Conservation (phyloP, 148 eudicot species). For the Camellia japonica region DNA sequence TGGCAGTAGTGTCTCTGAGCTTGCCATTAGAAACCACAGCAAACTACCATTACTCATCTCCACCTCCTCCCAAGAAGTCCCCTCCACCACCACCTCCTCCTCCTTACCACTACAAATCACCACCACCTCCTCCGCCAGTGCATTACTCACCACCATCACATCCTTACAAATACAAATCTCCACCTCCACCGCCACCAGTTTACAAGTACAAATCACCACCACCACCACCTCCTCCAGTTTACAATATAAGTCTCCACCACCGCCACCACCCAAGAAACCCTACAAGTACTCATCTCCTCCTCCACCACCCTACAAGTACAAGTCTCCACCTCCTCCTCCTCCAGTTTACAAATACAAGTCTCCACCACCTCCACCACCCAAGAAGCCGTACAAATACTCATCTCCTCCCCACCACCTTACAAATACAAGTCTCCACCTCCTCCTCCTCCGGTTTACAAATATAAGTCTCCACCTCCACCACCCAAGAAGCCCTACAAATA, state of each 20-base stretch:
- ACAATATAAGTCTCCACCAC: constrained; percentile 27
- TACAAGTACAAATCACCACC: constrained; percentile 14
- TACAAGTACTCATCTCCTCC: constrained; percentile 44
- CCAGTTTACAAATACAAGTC: constrained; percentile 14
- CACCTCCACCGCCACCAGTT: not conserved
- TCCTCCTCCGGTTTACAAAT: not conserved
- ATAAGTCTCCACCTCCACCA: constrained; percentile 31
- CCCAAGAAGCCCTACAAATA: constrained; percentile 13
- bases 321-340: constrained; percentile 14
- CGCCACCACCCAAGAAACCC: not conserved
- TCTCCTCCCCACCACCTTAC: constrained; percentile 25
- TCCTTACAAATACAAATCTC: not conserved
- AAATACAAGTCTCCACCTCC: constrained; percentile 24
- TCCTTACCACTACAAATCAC: constrained; percentile 23
- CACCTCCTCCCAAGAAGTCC: constrained; percentile 33
- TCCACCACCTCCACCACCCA: constrained; percentile 28
- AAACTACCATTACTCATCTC: constrained; percentile 42
- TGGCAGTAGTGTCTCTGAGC: constrained; percentile 37
- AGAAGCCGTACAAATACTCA: constrained; percentile 25
- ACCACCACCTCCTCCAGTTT: constrained; percentile 33
- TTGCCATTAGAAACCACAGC: constrained; percentile 34
- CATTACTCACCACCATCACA: not conserved
- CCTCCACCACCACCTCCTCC: constrained; percentile 45
- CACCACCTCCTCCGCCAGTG: constrained; percentile 29
- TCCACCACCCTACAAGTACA: constrained; percentile 18